Conservation (phyloP, 495 filamentous ascomycete genomes). For the Geoglossum glabrum region DNA sequence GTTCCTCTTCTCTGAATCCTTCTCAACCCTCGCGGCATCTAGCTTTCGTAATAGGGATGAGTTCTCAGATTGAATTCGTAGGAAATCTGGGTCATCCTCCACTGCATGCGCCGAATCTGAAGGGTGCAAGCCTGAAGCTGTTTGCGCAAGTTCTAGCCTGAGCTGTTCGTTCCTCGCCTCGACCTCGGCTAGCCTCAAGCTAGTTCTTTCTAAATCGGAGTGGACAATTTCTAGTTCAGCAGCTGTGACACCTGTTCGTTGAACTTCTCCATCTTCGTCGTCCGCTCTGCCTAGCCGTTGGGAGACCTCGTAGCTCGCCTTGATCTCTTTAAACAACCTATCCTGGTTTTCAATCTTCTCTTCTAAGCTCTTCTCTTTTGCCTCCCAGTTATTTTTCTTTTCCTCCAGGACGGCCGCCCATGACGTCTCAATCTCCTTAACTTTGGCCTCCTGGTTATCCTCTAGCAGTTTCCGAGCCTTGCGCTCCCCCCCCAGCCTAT, state of each 20-base stretch:
- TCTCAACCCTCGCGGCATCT: constrained; percentile 62
- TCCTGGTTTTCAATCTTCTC: constrained; percentile 93
- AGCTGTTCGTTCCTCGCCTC: constrained; percentile 91
- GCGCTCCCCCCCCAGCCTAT: constrained; percentile 51
- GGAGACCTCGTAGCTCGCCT: constrained; percentile 92
- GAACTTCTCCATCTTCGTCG: constrained; percentile 29
- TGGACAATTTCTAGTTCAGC: constrained; percentile 87
- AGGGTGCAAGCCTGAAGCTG: constrained; percentile 47
- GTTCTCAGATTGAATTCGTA: constrained; percentile 79
- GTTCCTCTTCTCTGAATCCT: constrained; percentile 52
- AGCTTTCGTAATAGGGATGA: constrained; percentile 71
- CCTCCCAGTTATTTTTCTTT: constrained; percentile 90
- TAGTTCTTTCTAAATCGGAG: constrained; percentile 80
- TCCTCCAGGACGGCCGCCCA: constrained; percentile 87
- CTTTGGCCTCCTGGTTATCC: constrained; percentile 47
- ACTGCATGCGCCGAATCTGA: constrained; percentile 29
- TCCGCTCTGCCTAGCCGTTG: constrained; percentile 64
- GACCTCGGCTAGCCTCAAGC: constrained; percentile 67
- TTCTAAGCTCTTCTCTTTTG: constrained; percentile 78
- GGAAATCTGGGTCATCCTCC: constrained; percentile 77
- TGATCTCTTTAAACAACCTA: constrained; percentile 75
- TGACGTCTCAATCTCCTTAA: constrained; percentile 72
- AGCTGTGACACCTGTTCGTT: constrained; percentile 43
- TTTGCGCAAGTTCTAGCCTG: constrained; percentile 71
- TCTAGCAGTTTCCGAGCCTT: constrained; percentile 53